Evolutionary conservation across 148 eudicot genomes (phyloP), one percentile per base, ranked within the genome.

Genomic region (Cornus kousa): DNA sequence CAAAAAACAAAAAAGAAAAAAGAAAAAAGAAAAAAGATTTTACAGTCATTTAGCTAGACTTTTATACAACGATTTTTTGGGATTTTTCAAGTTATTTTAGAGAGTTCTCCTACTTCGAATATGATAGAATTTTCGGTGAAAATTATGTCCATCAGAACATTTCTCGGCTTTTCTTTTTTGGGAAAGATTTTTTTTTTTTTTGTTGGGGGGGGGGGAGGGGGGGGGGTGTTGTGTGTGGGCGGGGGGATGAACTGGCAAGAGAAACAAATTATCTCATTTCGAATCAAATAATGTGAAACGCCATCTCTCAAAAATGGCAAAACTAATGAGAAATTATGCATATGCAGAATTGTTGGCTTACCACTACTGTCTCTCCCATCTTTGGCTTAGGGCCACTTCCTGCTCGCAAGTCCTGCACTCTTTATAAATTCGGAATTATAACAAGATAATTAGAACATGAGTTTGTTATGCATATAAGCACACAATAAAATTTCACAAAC

Each of bases 331-430:
- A 37, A 53, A 12, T 53, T 53, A 16, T 53, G 59, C 4, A 62
- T 5, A 37, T 22, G 71, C 59, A 32, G 31, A 65, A 72, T 13
- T 55, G 80, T 77, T 23, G 66, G 83, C 83, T 82, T 86, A 95
- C 98, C 94, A 93, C 93, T 14, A 95, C 98, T 72, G 87, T 90
- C 68, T 95, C 94, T 77, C 98, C 98, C 14, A 70, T 74, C 79
- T 93, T 91, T 67, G 98, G 92, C n/a, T 57, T 80, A 48, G 92
- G 91, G 55, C 98, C 98, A 75, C 73, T 84, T 81, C 98, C 98
- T 64, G 70, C 76, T 87, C 93, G 89, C 86, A 95, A 80, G 78
- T 95, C 98, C 98, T 95, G 92, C 90, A 89, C 75, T 71, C 82
- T 82, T 76, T 82, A 74, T 40, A 60, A 69, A 68, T 48, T 69